Evolutionary conservation across 257 asterid genomes (phyloP), one percentile per base, ranked within the genome.

Genomic region (Nicotiana tabacum): DNA sequence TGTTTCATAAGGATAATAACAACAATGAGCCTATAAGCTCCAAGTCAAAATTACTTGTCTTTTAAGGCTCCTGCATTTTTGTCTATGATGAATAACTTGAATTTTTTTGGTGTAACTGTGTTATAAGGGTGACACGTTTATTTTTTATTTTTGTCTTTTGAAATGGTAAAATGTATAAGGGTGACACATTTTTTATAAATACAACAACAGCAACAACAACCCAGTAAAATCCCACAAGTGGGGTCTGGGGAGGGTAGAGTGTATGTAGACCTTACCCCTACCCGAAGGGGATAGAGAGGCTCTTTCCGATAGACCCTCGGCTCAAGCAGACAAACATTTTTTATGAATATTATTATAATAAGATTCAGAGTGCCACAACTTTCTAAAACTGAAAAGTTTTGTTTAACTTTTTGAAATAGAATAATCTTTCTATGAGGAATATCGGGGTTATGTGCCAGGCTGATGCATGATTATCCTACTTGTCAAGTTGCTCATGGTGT

Each of bases 401-500:
- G 6, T 5, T 39, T 29, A 7, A n/a, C 15, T 21, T 29, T 43
- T 33, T 65, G 21, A 70, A 43, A 70, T 70, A 43, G 30, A 10
- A 43, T 21, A 21, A 21, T 70, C 12, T 30, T 70, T 18, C 60
- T 70, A 43, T 12, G 60, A 43, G 78, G 35, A 70, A 30, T 43
- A 72, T 72, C 8, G 6, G n/a, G n/a, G 11, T 27, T 70, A 6
- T 70, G 58, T 43, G 32, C 18, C 77, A 18, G 56, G 56, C 77
- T 37, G 77, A 69, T 69, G 77, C 16, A 37, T n/a, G 56, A 37
- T 39, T n/a, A 69, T 37, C 43, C 77, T 37, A 37, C 56, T 9
- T 9, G 77, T 69, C 77, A 37, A 69, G 78, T 83, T 86, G 78
- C 30, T 88, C 61, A 56, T 51, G 29, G 64, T 76, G 35, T 51